Evolutionary conservation across 2,329 filamentous ascomycete genomes (phyloP).

Genomic region (Paecilomyces niveus): DNA sequence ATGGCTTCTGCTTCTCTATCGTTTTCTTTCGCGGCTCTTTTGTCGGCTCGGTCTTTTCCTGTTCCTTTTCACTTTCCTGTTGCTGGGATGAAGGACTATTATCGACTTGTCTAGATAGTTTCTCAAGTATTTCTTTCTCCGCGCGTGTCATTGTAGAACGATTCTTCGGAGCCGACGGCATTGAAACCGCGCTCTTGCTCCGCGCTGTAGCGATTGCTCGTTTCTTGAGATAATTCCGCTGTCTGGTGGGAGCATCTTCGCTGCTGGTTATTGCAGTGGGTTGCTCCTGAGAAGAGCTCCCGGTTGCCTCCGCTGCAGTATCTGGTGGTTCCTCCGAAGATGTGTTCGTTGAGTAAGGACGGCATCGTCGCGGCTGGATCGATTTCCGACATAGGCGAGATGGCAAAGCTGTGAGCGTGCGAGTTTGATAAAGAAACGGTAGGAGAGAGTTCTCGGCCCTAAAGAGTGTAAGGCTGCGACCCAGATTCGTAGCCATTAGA

Average conservation of each 20-base stretch:
- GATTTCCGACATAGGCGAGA: slow-evolving; percentile 4
- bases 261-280: background rate
- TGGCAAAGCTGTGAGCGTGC: slow-evolving; percentile 43
- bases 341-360: slow-evolving; percentile 11
- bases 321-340: background rate
- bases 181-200: background rate
- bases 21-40: background rate
- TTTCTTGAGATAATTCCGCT: slow-evolving; percentile 16
- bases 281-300: slow-evolving; percentile 1
- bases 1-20: background rate
- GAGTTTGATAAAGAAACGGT: slow-evolving; percentile 67
- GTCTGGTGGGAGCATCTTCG: slow-evolving; percentile 2
- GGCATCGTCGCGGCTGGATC: slow-evolving; percentile 4
- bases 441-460: slow-evolving; percentile 35
- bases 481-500: slow-evolving; percentile 23
- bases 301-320: background rate
- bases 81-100: background rate
- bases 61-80: background rate
- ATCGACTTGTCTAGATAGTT: slow-evolving; percentile 13
- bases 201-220: slow-evolving; percentile 9
- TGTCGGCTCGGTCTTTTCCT: background rate
- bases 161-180: background rate
- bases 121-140: slow-evolving; percentile 15
- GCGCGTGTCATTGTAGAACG: slow-evolving; percentile 12
- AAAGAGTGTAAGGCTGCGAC: slow-evolving; percentile 22